Evolutionary conservation across 306 rosid genomes (phyloP).

Genomic region (Hylodesmum podocarpum): DNA sequence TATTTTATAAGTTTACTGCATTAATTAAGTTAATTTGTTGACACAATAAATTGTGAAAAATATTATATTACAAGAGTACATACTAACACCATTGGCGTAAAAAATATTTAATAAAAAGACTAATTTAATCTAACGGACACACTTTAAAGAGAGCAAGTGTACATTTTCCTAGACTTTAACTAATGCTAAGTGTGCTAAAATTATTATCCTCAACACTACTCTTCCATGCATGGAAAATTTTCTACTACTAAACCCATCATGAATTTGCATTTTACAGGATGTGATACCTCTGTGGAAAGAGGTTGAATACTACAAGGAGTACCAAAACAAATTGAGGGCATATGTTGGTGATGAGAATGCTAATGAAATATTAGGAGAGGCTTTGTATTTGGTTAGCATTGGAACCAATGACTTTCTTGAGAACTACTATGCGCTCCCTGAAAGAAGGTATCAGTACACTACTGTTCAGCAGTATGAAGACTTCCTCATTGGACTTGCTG

Average conservation of each 20-base stretch:
- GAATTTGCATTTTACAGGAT: slow-evolving; percentile 9
- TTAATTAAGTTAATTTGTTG: neutral
- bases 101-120: too few relatives aligned
- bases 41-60: neutral
- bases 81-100: too few relatives aligned
- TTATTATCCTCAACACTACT: neutral
- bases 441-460: slow-evolving; percentile 36
- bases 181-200: neutral
- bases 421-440: slow-evolving; percentile 47
- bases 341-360: slow-evolving; percentile 44
- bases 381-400: slow-evolving; percentile 57
- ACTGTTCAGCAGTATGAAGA: slow-evolving; percentile 43
- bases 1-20: too few relatives aligned
- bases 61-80: neutral
- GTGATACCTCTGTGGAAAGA: slow-evolving; percentile 78
- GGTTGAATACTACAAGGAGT: slow-evolving; percentile 59
- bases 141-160: too few relatives aligned
- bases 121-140: too few relatives aligned
- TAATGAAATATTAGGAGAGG: slow-evolving; percentile 38
- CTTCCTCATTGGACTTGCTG: slow-evolving; percentile 52
- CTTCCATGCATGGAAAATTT: neutral
- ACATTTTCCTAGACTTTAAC: neutral
- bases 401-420: slow-evolving; percentile 72
- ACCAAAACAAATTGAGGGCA: slow-evolving; percentile 43
- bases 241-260: neutral